Evolutionary conservation across 1,284 basidiomycete genomes (phyloP).

Genomic region (Trametes sp.): DNA sequence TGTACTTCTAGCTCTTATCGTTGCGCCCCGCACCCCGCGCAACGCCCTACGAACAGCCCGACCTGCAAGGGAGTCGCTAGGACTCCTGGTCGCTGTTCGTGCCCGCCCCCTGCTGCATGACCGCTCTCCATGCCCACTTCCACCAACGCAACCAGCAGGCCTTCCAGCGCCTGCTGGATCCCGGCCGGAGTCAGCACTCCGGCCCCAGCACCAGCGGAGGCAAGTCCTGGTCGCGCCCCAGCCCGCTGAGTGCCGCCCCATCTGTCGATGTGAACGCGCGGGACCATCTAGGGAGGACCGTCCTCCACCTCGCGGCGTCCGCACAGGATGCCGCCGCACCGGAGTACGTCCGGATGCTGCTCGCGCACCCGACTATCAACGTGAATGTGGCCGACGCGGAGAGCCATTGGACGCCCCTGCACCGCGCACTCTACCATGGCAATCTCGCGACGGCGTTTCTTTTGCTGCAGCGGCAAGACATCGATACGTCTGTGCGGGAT

Average conservation of each 20-base stretch:
- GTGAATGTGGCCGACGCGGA: constrained; percentile 88
- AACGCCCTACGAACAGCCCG: constrained; percentile 32
- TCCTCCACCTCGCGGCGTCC: constrained; percentile 85
- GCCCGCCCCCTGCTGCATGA: constrained; percentile 56
- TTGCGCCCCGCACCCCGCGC: constrained; percentile 28
- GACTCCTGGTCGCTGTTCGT: constrained; percentile 38
- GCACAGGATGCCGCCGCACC: constrained; percentile 66
- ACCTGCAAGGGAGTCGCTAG: constrained; percentile 34
- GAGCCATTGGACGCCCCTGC: constrained; percentile 92
- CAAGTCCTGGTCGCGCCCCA: constrained; percentile 70
- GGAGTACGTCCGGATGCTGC: constrained; percentile 84
- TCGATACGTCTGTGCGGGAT: constrained; percentile 83
- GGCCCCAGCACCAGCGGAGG: constrained; percentile 59
- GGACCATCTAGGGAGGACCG: constrained; percentile 79
- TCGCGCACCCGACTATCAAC: constrained; percentile 80
- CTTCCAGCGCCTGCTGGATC: constrained; percentile 83
- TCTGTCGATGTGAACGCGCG: constrained; percentile 73
- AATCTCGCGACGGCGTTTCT: constrained; percentile 84
- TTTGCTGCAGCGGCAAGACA: constrained; percentile 78
- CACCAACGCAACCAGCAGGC: constrained; percentile 79
- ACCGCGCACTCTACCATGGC: constrained; percentile 89
- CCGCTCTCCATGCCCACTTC: constrained; percentile 84
- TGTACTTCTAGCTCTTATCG: constrained; percentile 28
- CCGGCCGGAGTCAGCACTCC: constrained; percentile 34
- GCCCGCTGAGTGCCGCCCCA: constrained; percentile 48